Evolutionary conservation across 345 rosid species (phyloP), one percentile per base, ranked within the genome.

Genomic region (Crucihimalaya himalaica): DNA sequence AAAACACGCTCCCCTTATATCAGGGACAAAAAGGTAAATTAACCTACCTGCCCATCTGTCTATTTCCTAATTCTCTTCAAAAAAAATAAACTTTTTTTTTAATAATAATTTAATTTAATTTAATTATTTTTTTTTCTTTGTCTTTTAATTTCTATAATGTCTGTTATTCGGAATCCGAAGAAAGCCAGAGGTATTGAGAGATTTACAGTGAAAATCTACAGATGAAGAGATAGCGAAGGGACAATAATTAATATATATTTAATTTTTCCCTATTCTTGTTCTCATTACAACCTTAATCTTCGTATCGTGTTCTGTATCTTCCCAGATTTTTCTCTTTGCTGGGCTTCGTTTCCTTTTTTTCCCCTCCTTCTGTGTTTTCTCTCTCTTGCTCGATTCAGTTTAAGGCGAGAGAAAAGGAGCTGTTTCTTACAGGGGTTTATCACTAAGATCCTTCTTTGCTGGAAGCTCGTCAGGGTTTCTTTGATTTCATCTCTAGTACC

Each of bases 381-480:
- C 31, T 70, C 69, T 52, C 45, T 63, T 18, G 66, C 40, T 72
- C 71, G 40, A 51, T 54, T 75, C 78, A 54, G 73, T 73, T 71
- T 63, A 50, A 45, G 53, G 19, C 20, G 32, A 39, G 40, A 68
- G 12, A 11, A 28, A 59, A 62, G 48, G 56, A 57, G 34, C 54
- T 58, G 45, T 58, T 16, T 72, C n/a, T 70, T 78, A 34, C 57
- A 64, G 14, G 87, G 84, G 82, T 79, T 81, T 82, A 68, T 73
- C 80, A 70, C 68, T 58, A 66, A 61, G 48, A 48, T 66, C 73
- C 52, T 29, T 52, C 48, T 15, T 45, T 72, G 5, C 28, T 48
- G 1, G 3, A 32, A 64, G 50, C 71, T 73, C 50, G 9, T 43
- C 53, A 47, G 56, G 68, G 74, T 68, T 68, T 61, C 43, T 50